These are phyloP conservation scores for Pseudogymnoascus sp. DNA, from an alignment of 2,329 filamentous ascomycete genomes.

Conservation along the genomic window DNA sequence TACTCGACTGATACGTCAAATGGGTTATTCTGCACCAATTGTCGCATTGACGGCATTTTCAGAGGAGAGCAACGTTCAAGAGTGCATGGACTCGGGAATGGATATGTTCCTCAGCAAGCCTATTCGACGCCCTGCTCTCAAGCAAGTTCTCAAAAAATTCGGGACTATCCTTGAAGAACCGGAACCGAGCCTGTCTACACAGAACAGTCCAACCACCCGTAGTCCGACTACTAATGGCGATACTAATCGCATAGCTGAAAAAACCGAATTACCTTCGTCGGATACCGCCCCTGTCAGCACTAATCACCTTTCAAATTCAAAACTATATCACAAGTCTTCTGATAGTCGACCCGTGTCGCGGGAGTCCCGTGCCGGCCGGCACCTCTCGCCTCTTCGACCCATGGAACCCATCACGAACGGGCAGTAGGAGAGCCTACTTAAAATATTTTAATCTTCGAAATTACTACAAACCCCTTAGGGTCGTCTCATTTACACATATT, in stretches of 20 bases:
- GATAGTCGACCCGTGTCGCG: not conserved
- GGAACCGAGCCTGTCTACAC: conserved; percentile 17
- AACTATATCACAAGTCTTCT: not conserved
- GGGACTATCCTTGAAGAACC: conserved; percentile 69
- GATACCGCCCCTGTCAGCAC: not conserved
- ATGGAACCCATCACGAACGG: not conserved
- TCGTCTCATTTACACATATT: conserved; percentile 4
- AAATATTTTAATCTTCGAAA: not conserved
- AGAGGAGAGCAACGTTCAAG: conserved; percentile 80
- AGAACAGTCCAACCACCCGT: not conserved
- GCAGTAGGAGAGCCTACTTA: not conserved
- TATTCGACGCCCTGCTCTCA: conserved; percentile 75
- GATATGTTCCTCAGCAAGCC: conserved; percentile 74
- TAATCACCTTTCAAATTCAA: not conserved
- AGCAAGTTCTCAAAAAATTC: conserved; percentile 78
- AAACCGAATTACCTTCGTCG: not conserved
- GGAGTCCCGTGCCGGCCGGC: not conserved
- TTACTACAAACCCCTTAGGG: not conserved
- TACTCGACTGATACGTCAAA: conserved; percentile 73
- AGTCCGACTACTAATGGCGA: not conserved
- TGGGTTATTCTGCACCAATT: conserved; percentile 82
- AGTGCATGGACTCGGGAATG: conserved; percentile 86
- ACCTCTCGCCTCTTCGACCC: not conserved
- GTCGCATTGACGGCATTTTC: conserved; percentile 86
- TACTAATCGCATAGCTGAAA: not conserved